phyloP scores from a whole-genome alignment of 1,284 basidiomycete genomes.

The Uromyces viciae-fabae region DNA sequence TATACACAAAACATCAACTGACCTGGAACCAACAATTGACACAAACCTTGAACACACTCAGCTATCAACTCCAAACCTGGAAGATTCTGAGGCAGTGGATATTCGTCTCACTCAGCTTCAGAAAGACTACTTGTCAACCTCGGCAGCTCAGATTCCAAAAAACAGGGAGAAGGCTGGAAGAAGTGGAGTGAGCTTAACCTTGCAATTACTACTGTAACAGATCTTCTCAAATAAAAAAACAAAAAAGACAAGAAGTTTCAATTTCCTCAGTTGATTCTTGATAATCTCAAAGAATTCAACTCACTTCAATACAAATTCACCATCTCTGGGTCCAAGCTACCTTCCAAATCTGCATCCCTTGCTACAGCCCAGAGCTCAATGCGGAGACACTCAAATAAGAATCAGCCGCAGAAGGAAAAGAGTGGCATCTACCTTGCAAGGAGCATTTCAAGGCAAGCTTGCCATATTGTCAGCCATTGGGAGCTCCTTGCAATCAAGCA shows the following conservation, averaged over 20 bases:
- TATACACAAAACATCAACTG: background rate
- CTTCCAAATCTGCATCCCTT: background rate
- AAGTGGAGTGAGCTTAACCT: background rate
- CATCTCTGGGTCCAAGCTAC: background rate
- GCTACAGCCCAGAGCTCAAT: background rate
- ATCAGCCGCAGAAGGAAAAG: background rate
- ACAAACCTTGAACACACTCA: background rate
- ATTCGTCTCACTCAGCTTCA: background rate
- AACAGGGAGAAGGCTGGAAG: too few species aligned
- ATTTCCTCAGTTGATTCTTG: background rate
- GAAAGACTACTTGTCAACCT: background rate
- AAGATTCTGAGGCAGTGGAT: background rate
- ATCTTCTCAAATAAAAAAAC: background rate
- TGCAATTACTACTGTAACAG: background rate
- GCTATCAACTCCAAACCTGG: background rate
- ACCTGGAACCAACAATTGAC: background rate
- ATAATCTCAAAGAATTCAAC: slow-evolving; percentile 15
- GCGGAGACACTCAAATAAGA: background rate
- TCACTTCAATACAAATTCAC: background rate
- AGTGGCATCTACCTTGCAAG: background rate
- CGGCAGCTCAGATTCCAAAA: too few species aligned
- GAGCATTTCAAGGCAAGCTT: background rate
- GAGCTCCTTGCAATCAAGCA: background rate
- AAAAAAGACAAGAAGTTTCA: slow-evolving; percentile 2
- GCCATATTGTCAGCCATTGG: background rate